A percentile compares a stretch with the other conserved stretches of the same genome.
Evolutionary conservation across 2,329 filamentous ascomycete genomes (phyloP).

Genomic region (Botryotinia calthae): DNA sequence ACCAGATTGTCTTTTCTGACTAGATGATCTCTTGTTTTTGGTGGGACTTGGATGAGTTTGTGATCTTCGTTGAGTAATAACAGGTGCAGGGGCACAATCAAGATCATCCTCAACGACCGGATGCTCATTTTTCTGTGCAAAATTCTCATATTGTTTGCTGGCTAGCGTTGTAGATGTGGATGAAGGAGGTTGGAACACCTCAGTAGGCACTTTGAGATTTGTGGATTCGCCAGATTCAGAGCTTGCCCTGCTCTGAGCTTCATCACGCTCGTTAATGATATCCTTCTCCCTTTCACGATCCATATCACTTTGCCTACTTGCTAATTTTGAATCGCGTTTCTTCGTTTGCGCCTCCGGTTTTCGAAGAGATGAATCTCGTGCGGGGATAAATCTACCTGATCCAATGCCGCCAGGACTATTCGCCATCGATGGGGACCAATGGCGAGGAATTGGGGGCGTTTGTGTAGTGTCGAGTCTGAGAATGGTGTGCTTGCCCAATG

Average conservation of each 20-base stretch:
- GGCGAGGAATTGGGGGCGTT: not conserved
- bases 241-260: slow-evolving; percentile 29
- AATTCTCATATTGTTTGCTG: slow-evolving; percentile 30
- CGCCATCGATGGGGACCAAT: slow-evolving; percentile 13
- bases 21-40: slow-evolving; percentile 30
- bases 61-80: slow-evolving; percentile 59
- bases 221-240: slow-evolving; percentile 34
- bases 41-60: slow-evolving; percentile 43
- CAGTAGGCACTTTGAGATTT: slow-evolving; percentile 35
- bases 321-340: slow-evolving; percentile 51
- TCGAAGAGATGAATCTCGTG: slow-evolving; percentile 65
- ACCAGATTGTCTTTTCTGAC: slow-evolving; percentile 45
- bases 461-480: slow-evolving; percentile 13
- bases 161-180: slow-evolving; percentile 29
- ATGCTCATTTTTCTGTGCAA: slow-evolving; percentile 24
- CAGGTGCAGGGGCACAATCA: slow-evolving; percentile 68
- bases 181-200: slow-evolving; percentile 37
- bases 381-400: slow-evolving; percentile 54
- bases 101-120: slow-evolving; percentile 41
- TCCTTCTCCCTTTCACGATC: slow-evolving; percentile 40
- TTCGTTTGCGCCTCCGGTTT: slow-evolving; percentile 52
- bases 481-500: not conserved
- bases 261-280: slow-evolving; percentile 25
- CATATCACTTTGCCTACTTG: slow-evolving; percentile 46
- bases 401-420: slow-evolving; percentile 35